Conservation (phyloP, 805 yeast species). For the Metschnikowia lachancei region DNA sequence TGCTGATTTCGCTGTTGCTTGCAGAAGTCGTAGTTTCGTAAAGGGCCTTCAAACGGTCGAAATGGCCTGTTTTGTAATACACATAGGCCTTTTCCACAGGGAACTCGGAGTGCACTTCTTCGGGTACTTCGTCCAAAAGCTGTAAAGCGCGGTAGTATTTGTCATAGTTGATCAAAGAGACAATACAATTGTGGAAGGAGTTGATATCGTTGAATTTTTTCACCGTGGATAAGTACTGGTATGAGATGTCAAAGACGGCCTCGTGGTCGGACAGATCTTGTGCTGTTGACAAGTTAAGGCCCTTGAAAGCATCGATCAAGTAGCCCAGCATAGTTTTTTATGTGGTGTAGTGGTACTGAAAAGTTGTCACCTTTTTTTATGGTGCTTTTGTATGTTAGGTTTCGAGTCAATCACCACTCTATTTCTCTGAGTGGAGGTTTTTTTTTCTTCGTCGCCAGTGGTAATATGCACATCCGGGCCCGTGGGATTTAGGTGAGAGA, state of each 20-base stretch:
- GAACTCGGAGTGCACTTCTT: constrained; percentile 34
- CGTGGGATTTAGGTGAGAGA: no score
- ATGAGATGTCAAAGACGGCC: constrained; percentile 37
- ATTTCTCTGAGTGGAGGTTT: neutral
- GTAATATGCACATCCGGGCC: constrained; percentile 11
- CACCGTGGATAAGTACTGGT: constrained; percentile 39
- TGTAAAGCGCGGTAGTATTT: constrained; percentile 49
- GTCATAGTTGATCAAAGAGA: constrained; percentile 60
- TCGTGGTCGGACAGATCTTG: constrained; percentile 33
- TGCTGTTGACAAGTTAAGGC: constrained; percentile 32
- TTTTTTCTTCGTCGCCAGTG: constrained; percentile 11
- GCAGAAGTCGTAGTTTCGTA: constrained; percentile 7
- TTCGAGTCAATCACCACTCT: neutral
- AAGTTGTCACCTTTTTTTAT: neutral
- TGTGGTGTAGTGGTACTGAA: neutral
- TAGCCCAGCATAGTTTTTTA: constrained; percentile 34
- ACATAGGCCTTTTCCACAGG: constrained; percentile 57
- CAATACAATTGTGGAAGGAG: constrained; percentile 44
- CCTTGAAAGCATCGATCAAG: constrained; percentile 41
- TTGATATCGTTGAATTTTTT: constrained; percentile 35
- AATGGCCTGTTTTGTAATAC: constrained; percentile 54
- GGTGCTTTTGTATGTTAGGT: neutral
- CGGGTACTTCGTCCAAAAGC: constrained; percentile 39
- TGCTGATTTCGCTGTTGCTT: constrained; percentile 11
- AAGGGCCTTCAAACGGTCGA: constrained; percentile 25